These are phyloP conservation scores for Ormosia emarginata DNA, from an alignment of 306 rosid species.

Conservation along the genomic window DNA sequence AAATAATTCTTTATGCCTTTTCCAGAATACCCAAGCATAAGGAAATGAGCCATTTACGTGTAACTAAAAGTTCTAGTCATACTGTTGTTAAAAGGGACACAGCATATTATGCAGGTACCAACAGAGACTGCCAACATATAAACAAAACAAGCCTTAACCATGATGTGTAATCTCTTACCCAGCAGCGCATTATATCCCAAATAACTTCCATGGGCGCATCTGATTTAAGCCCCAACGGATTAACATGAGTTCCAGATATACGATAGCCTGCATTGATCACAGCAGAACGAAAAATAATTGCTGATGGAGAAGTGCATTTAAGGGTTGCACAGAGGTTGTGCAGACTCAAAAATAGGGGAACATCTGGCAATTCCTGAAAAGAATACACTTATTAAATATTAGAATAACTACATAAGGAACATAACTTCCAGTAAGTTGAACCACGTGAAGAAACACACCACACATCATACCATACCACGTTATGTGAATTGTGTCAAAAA, in stretches of 20 bases:
- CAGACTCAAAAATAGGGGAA: conserved; percentile 90
- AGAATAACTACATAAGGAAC: neutral
- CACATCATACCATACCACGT: neutral
- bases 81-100: neutral
- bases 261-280: conserved; percentile 91
- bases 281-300: conserved; percentile 86
- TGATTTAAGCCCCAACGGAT: conserved; percentile 87
- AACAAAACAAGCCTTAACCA: neutral
- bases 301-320: conserved; percentile 97
- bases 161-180: conserved; percentile 54
- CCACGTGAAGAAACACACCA: neutral
- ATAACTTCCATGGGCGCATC: conserved; percentile 95
- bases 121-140: neutral
- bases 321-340: conserved; percentile 94
- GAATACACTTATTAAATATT: neutral
- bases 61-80: neutral
- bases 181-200: conserved; percentile 99
- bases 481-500: neutral
- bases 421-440: neutral
- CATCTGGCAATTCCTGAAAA: conserved; percentile 86
- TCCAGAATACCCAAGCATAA: neutral
- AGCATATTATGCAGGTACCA: neutral
- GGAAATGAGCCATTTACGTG: neutral
- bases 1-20: neutral
- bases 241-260: conserved; percentile 93